Conservation (phyloP, 352 stramenopile genomes). For the Globisporangium alternatum region DNA sequence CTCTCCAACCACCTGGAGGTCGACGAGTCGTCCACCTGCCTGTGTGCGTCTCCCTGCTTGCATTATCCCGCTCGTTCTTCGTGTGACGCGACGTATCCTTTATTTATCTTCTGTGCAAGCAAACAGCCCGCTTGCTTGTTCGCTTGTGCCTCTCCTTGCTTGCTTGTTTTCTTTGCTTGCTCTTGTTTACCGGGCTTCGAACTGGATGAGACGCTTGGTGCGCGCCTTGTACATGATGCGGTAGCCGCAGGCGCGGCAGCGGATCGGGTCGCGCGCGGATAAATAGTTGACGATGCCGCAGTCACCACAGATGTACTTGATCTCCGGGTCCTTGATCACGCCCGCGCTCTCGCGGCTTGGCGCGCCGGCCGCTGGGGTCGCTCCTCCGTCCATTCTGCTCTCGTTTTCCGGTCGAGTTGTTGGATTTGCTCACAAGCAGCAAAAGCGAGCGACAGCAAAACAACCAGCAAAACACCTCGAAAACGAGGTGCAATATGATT, state of each 20-base stretch:
- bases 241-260: conserved; percentile 95
- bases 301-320: conserved; percentile 98
- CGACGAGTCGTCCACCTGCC: neutral
- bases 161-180: neutral
- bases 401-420: conserved; percentile 5
- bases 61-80: neutral
- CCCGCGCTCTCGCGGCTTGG: conserved; percentile 41
- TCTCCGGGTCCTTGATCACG: conserved; percentile 85
- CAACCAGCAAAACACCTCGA: conserved; percentile 9
- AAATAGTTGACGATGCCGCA: conserved; percentile 95
- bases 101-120: neutral
- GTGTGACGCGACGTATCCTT: neutral
- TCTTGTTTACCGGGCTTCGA: conserved; percentile 80
- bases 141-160: neutral
- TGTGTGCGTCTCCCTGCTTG: neutral
- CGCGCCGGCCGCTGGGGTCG: conserved; percentile 63
- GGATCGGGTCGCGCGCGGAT: conserved; percentile 93
- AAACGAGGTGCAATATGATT: conserved; percentile 16
- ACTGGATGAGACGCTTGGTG: conserved; percentile 94
- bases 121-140: neutral
- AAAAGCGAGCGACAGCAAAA: neutral
- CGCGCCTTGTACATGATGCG: conserved; percentile 98
- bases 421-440: neutral
- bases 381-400: conserved; percentile 71
- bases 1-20: neutral